Evolutionary conservation across 208 protist genomes (phyloP).

Genomic region (Trichomonas gallinae): DNA sequence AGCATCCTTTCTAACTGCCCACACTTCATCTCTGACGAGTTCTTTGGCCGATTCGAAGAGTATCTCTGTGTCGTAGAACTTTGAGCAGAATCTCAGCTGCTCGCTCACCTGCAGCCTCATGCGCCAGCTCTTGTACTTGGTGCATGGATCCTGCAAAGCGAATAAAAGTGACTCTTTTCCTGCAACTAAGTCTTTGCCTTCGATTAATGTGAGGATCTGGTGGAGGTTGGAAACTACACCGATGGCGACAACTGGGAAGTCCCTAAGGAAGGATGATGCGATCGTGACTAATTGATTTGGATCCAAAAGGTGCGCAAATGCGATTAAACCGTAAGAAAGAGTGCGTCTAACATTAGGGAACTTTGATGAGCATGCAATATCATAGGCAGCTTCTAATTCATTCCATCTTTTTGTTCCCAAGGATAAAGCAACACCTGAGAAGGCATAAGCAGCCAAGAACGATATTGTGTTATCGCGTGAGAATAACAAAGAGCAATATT

Average conservation of each 20-base stretch:
- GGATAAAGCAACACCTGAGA: neutral
- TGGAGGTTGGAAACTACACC: neutral
- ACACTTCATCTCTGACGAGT: neutral
- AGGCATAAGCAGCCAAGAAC: neutral
- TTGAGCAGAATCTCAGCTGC: neutral
- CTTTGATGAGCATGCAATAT: neutral
- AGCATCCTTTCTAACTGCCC: neutral
- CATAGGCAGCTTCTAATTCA: neutral
- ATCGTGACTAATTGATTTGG: too few relatives aligned
- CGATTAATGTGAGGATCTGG: neutral
- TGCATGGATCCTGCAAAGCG: neutral
- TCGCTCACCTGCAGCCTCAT: neutral
- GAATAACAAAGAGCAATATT: neutral
- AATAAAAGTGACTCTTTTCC: neutral
- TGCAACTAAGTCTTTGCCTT: neutral
- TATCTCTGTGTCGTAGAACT: neutral
- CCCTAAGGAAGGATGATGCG: neutral
- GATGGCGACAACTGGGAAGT: neutral
- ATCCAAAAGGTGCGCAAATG: neutral
- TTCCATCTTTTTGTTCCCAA: neutral
- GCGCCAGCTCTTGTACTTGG: neutral
- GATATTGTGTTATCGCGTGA: neutral
- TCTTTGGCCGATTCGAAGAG: neutral
- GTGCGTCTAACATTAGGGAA: neutral
- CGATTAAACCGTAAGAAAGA: neutral